phyloP scores from a whole-genome alignment of 2,329 filamentous ascomycete species.

The Penicillium hordei region DNA sequence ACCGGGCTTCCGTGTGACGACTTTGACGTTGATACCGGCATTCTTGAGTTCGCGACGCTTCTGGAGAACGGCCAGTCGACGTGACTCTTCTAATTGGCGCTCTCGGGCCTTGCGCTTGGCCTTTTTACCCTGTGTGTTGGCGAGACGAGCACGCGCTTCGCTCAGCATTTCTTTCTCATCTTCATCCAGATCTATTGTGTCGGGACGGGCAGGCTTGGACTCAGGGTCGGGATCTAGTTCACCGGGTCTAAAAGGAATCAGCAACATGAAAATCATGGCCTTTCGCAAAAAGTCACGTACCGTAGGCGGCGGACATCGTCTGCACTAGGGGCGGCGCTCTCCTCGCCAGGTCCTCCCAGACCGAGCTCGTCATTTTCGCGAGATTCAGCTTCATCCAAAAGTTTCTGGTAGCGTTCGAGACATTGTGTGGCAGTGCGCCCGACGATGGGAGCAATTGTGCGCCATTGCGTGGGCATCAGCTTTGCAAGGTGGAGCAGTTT shows the following conservation, averaged over 20 bases:
- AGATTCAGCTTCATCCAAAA: constrained; percentile 92
- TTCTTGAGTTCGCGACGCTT: constrained; percentile 96
- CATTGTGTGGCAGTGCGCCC: constrained; percentile 96
- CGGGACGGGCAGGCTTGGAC: constrained; percentile 89
- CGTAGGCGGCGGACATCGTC: constrained; percentile 87
- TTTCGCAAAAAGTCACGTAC: constrained; percentile 25
- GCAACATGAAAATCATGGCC: background rate
- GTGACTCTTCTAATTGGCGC: constrained; percentile 90
- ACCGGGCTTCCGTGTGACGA: constrained; percentile 84
- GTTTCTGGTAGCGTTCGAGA: constrained; percentile 92
- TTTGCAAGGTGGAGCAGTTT: constrained; percentile 95
- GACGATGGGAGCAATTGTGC: constrained; percentile 95
- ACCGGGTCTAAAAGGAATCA: constrained; percentile 60
- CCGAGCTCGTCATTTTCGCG: constrained; percentile 78
- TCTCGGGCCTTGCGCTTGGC: constrained; percentile 97
- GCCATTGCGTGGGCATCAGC: constrained; percentile 98
- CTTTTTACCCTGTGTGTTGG: constrained; percentile 98
- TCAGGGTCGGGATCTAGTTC: constrained; percentile 98
- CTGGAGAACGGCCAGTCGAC: constrained; percentile 83
- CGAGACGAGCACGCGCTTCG: constrained; percentile 90
- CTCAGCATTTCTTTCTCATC: constrained; percentile 99
- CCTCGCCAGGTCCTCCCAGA: constrained; percentile 77
- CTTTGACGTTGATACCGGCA: constrained; percentile 97
- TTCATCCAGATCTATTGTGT: constrained; percentile 97
- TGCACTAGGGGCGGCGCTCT: constrained; percentile 82